Evolutionary conservation across 768 basidiomycete species (phyloP).

Genomic region (Gyrodon lividus): DNA sequence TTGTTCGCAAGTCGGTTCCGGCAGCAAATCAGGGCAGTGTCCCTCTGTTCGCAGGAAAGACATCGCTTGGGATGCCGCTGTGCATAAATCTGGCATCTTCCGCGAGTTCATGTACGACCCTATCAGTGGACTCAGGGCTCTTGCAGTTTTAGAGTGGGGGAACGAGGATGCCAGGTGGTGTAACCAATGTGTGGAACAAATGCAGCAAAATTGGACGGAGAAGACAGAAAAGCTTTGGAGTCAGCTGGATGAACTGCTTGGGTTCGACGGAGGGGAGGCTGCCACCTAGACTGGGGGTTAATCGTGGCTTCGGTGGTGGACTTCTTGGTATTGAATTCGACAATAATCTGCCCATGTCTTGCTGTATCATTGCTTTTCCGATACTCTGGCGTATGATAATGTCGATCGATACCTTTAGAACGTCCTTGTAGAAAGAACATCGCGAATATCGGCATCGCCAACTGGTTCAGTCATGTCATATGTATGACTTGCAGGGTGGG

Average conservation of each 20-base stretch:
- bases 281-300: not conserved
- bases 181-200: constrained; percentile 27
- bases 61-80: not conserved
- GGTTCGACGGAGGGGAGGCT: not conserved
- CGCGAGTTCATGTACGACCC: constrained; percentile 33
- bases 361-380: not conserved
- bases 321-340: too few relatives aligned
- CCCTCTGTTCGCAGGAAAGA: not conserved
- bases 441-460: too few relatives aligned
- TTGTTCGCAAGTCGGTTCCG: not conserved
- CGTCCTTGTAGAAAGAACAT: too few relatives aligned
- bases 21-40: not conserved
- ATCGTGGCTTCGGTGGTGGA: not conserved
- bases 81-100: constrained; percentile 24
- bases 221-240: not conserved
- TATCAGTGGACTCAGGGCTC: constrained; percentile 32
- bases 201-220: constrained; percentile 29
- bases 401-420: too few relatives aligned
- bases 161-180: constrained; percentile 32
- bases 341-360: not conserved
- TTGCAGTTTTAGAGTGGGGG: constrained; percentile 23
- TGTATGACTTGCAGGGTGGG: too few relatives aligned
- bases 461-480: too few relatives aligned
- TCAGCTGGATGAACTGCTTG: not conserved
- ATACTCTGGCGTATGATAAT: not conserved